phyloP scores from a whole-genome alignment of 495 filamentous ascomycete species.

The Penicillium salamii region DNA sequence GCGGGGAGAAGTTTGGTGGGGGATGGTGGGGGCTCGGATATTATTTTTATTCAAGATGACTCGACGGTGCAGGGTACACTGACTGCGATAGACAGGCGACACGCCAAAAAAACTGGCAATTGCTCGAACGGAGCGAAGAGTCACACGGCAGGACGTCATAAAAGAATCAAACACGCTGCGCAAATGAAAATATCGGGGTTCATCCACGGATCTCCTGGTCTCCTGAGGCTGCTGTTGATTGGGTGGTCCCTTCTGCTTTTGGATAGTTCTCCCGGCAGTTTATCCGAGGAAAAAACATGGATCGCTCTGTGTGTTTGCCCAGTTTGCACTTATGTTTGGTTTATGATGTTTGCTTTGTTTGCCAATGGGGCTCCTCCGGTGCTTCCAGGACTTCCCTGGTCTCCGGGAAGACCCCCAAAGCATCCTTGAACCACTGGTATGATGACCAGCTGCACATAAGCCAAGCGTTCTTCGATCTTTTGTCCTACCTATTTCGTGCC shows the following conservation, averaged over 20 bases:
- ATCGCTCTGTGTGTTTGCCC: not conserved
- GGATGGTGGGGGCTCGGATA: constrained; percentile 38
- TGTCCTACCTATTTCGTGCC: no score
- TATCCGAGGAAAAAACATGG: constrained; percentile 9
- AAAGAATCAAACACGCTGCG: constrained; percentile 13
- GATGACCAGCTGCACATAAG: no score
- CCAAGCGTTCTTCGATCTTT: no score
- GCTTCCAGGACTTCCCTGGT: no score
- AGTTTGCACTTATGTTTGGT: no score
- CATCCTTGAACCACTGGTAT: no score
- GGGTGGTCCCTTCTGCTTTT: constrained; percentile 18
- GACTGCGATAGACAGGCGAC: constrained; percentile 9
- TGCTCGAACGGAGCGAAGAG: constrained; percentile 26
- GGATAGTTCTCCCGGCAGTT: constrained; percentile 18
- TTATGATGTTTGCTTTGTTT: not conserved
- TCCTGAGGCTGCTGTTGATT: constrained; percentile 8
- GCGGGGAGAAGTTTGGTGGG: constrained; percentile 34
- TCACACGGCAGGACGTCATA: constrained; percentile 24
- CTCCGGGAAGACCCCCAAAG: no score
- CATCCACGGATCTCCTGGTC: not conserved
- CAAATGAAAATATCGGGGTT: constrained; percentile 8
- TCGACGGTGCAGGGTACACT: constrained; percentile 17
- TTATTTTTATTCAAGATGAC: constrained; percentile 30
- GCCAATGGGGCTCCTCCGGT: not conserved
- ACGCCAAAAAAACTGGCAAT: constrained; percentile 14